Evolutionary conservation across 2,329 filamentous ascomycete genomes (phyloP).

Genomic region (Elsinoe perseae): DNA sequence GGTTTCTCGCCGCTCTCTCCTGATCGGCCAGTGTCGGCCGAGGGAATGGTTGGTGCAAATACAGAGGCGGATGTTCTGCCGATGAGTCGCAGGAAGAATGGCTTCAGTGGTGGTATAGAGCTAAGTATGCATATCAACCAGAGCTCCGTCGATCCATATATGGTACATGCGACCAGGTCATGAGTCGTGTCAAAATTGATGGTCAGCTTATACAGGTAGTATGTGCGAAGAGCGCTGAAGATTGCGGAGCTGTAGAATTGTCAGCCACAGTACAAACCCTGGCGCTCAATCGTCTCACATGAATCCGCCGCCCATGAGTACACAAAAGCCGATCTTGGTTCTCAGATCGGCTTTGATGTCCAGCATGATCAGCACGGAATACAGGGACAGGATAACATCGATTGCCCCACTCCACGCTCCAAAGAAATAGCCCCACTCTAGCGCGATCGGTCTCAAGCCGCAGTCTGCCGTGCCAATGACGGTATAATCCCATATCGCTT

Average conservation of each 20-base stretch:
- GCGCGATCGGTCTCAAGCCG: neutral
- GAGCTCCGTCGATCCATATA: neutral
- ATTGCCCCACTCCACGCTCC: slow-evolving; percentile 4
- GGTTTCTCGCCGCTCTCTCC: neutral
- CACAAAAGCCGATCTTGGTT: slow-evolving; percentile 25
- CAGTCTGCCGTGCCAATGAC: neutral
- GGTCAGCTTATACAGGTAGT: neutral
- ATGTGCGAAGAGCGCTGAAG: neutral
- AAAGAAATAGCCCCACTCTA: slow-evolving; percentile 3
- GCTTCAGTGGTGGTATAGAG: slow-evolving; percentile 7
- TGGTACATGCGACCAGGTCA: neutral
- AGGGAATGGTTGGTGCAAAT: neutral
- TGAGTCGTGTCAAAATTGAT: neutral
- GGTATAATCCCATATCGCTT: neutral
- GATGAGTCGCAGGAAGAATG: slow-evolving; percentile 2
- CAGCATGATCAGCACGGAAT: slow-evolving; percentile 24
- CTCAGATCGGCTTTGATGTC: slow-evolving; percentile 21
- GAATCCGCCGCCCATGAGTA: slow-evolving; percentile 25
- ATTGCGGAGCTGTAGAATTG: neutral
- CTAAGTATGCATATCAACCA: slow-evolving; percentile 11
- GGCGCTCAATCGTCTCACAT: slow-evolving; percentile 13
- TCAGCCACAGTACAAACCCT: neutral
- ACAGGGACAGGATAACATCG: slow-evolving; percentile 24
- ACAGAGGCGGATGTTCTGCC: neutral
- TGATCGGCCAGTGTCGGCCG: neutral